Evolutionary conservation across 768 basidiomycete species (phyloP).

Genomic region (Tylopilus sp.): DNA sequence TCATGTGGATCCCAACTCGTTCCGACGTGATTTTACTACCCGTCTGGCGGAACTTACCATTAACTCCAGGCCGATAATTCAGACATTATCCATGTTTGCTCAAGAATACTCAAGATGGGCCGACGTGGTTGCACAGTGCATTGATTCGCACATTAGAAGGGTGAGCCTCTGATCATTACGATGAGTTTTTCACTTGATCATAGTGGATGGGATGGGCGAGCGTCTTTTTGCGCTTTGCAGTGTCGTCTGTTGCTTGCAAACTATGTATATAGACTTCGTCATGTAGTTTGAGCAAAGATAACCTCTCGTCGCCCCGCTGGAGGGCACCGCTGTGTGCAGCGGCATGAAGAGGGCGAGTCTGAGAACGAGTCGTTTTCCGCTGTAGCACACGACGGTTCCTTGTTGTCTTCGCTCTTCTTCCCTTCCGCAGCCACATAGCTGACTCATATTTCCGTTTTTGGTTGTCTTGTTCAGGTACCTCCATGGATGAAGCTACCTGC

Average conservation of each 20-base stretch:
- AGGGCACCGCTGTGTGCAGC: conserved; percentile 33
- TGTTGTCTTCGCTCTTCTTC: conserved; percentile 33
- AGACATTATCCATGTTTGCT: conserved; percentile 87
- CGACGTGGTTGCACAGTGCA: conserved; percentile 74
- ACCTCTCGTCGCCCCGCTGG: conserved; percentile 29
- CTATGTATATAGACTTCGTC: conserved; percentile 45
- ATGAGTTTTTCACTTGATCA: conserved; percentile 24
- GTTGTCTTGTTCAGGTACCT: conserved; percentile 59
- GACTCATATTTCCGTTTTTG: conserved; percentile 54
- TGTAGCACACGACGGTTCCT: conserved; percentile 23
- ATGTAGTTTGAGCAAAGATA: conserved; percentile 43
- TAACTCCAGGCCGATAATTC: conserved; percentile 95
- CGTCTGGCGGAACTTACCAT: conserved; percentile 81
- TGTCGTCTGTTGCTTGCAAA: conserved; percentile 28
- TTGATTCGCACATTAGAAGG: conserved; percentile 81
- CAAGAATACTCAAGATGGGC: conserved; percentile 80
- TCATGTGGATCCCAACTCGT: conserved; percentile 61
- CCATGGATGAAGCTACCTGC: conserved; percentile 89
- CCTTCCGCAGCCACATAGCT: conserved; percentile 40
- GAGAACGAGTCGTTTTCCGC: conserved; percentile 29
- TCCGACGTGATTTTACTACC: conserved; percentile 72
- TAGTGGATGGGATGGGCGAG: conserved; percentile 27
- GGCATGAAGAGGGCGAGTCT: conserved; percentile 36
- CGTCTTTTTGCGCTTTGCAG: conserved; percentile 22
- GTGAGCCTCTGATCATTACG: conserved; percentile 56